Percentiles rank a stretch among this genome's conserved stretches.
Evolutionary conservation across 345 rosid species (phyloP).

Genomic region (Hibiscus tridactylites): DNA sequence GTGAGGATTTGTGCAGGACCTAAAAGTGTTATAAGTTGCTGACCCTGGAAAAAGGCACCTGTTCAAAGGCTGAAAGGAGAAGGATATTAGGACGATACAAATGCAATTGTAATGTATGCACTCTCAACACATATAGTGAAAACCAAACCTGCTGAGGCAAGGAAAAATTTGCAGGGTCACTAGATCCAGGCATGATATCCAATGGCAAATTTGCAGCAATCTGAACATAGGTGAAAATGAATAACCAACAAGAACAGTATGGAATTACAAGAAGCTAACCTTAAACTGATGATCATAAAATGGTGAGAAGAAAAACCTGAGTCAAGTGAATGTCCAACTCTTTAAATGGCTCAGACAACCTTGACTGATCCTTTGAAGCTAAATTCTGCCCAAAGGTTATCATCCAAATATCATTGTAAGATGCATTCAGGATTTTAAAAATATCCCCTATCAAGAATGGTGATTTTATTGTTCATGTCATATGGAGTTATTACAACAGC

Average conservation of each 20-base stretch:
- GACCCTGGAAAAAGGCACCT: slow-evolving; percentile 94
- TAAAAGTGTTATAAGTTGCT: slow-evolving; percentile 71
- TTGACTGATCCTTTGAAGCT: slow-evolving; percentile 73
- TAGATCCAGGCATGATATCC: slow-evolving; percentile 92
- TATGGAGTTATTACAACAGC: background rate
- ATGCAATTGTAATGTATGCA: background rate
- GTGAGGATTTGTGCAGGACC: slow-evolving; percentile 93
- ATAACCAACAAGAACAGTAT: slow-evolving; percentile 8
- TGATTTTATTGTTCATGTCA: background rate
- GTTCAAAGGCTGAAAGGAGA: slow-evolving; percentile 62
- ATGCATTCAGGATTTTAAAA: background rate
- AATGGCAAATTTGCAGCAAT: slow-evolving; percentile 81
- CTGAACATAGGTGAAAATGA: slow-evolving; percentile 28
- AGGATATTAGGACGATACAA: slow-evolving; percentile 4
- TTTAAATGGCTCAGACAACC: slow-evolving; percentile 65
- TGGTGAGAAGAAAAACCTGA: slow-evolving; percentile 44
- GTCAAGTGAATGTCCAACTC: slow-evolving; percentile 80
- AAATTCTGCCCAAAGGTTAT: slow-evolving; percentile 43
- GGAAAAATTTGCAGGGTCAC: slow-evolving; percentile 89
- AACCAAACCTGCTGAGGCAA: slow-evolving; percentile 86
- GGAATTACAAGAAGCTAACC: slow-evolving; percentile 3
- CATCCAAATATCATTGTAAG: background rate
- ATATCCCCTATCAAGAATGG: background rate
- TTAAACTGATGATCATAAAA: slow-evolving; percentile 11
- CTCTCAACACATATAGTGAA: background rate